Percentiles rank a stretch among this genome's conserved stretches.
phyloP scores from a whole-genome alignment of 2,329 filamentous ascomycete genomes.

The Pseudogymnoascus sp. region DNA sequence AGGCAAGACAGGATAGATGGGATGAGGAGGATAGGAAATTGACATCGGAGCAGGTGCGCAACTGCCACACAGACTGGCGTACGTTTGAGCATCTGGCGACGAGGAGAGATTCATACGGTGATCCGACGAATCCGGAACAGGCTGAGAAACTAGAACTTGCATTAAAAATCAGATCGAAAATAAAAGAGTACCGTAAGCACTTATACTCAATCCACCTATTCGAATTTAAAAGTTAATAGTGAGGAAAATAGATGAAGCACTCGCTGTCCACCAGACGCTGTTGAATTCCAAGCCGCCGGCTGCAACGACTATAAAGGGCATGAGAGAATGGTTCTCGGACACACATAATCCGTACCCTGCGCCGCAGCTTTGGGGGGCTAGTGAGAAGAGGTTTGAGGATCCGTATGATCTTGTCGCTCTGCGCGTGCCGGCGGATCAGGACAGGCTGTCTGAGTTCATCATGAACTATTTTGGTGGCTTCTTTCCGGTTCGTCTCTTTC shows the following conservation, averaged over 20 bases:
- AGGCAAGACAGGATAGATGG: constrained; percentile 6
- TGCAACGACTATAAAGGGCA: constrained; percentile 15
- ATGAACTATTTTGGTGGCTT: constrained; percentile 20
- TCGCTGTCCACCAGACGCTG: constrained; percentile 15
- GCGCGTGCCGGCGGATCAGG: constrained; percentile 19
- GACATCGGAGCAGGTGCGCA: constrained; percentile 5
- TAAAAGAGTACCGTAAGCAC: constrained; percentile 17
- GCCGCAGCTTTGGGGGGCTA: constrained; percentile 20
- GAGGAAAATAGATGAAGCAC: constrained; percentile 12
- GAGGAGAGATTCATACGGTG: background rate
- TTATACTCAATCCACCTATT: background rate
- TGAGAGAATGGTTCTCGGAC: constrained; percentile 18
- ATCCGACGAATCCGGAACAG: constrained; percentile 8
- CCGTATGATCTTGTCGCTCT: constrained; percentile 22
- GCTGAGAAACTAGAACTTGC: constrained; percentile 12
- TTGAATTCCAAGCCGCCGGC: constrained; percentile 12
- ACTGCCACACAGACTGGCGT: constrained; percentile 14
- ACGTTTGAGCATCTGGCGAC: constrained; percentile 10
- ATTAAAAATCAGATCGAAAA: constrained; percentile 12
- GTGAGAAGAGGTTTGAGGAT: constrained; percentile 14
- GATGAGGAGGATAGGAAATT: constrained; percentile 14
- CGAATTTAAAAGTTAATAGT: background rate
- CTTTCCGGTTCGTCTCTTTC: constrained; percentile 3
- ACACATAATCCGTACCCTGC: background rate
- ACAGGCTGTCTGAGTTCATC: constrained; percentile 24